Conservation (phyloP, 768 basidiomycete genomes). For the Suillus luteus region DNA sequence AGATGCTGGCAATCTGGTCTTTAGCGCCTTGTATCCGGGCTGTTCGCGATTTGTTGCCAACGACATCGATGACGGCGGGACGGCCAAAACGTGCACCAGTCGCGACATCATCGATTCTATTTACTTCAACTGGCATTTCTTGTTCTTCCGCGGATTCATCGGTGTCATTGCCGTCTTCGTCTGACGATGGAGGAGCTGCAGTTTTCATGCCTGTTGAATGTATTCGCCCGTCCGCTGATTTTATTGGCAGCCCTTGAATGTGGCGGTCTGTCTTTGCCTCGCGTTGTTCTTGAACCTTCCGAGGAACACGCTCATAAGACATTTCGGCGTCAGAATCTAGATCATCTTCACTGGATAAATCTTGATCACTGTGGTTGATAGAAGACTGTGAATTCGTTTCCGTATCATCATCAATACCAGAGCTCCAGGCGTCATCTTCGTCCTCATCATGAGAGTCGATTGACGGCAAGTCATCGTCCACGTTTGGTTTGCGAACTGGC, state of each 20-base stretch:
- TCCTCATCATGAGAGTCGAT: slow-evolving; percentile 68
- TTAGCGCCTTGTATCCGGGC: slow-evolving; percentile 76
- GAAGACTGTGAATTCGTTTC: slow-evolving; percentile 29
- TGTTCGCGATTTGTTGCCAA: slow-evolving; percentile 65
- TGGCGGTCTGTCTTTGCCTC: slow-evolving; percentile 49
- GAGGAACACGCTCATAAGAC: slow-evolving; percentile 68
- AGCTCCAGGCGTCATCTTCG: slow-evolving; percentile 48
- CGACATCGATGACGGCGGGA: slow-evolving; percentile 70
- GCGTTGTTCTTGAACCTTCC: slow-evolving; percentile 50
- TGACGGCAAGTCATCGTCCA: slow-evolving; percentile 63
- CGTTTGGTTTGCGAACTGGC: slow-evolving; percentile 45
- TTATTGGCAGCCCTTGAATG: slow-evolving; percentile 78
- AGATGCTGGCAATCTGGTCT: slow-evolving; percentile 91
- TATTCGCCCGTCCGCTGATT: slow-evolving; percentile 79
- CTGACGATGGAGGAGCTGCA: slow-evolving; percentile 19
- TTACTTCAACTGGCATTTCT: slow-evolving; percentile 26
- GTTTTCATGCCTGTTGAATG: slow-evolving; percentile 51
- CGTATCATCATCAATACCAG: slow-evolving; percentile 40
- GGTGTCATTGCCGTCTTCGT: slow-evolving; percentile 35
- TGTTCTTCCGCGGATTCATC: slow-evolving; percentile 40
- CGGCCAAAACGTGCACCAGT: slow-evolving; percentile 91
- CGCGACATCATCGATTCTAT: slow-evolving; percentile 64
- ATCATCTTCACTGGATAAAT: slow-evolving; percentile 13
- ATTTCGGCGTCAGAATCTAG: slow-evolving; percentile 68
- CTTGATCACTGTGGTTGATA: slow-evolving; percentile 14